Base-by-base conservation (phyloP, 164 flowering plant species). In the Tinospora cordifolia region DNA sequence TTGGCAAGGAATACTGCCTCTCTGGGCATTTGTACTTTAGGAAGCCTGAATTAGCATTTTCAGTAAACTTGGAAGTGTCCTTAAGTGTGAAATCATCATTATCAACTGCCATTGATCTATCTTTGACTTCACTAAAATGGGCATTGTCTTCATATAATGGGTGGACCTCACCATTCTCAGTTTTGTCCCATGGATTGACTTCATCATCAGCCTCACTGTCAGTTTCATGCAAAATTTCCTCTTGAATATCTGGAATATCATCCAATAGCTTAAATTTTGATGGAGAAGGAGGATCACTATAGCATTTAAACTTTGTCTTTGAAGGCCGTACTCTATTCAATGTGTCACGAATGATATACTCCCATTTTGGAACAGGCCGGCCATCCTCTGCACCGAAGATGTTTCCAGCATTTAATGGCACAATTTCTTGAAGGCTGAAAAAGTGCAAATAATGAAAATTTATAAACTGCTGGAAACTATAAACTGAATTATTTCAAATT, bases 351-450 rank as follows among this genome's bases (percentile, higher is more conserved):
- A 95, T 90, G 24, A 92, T 76, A 68, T 77, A 68, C 78, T 95
- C 98, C 99, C 99, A 95, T 79, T 76, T 84, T 41, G 80, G 75
- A 58, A 84, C 86, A 46, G 97, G 96, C 27, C 92, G 89, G 70
- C 59, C 85, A 76, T 92, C 94, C 79, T 92, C 97, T 70, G 96
- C 87, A 39, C 98, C 98, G 79, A 92, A 87, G 21, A 95, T 81
- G 66, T 91, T 95, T 49, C 98, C 98, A 77, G 98, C 98, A 84
- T 87, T 91, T 76, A 95, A 74, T 25, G 99, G 99, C 67, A 95
- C 92, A 69, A 95, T 83, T 84, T 95, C 99, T 84, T 95, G 98
- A 77, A 95, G 75, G 60, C 99, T 95, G n/a, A n/a, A n/a, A n/a
- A n/a, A n/a, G n/a, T n/a, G 86, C 57, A 75, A 64, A 68, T 3